A percentile compares a stretch with the other conserved stretches of the same genome.
Conservation (phyloP, 257 asterid genomes). For the Plantago elongata region DNA sequence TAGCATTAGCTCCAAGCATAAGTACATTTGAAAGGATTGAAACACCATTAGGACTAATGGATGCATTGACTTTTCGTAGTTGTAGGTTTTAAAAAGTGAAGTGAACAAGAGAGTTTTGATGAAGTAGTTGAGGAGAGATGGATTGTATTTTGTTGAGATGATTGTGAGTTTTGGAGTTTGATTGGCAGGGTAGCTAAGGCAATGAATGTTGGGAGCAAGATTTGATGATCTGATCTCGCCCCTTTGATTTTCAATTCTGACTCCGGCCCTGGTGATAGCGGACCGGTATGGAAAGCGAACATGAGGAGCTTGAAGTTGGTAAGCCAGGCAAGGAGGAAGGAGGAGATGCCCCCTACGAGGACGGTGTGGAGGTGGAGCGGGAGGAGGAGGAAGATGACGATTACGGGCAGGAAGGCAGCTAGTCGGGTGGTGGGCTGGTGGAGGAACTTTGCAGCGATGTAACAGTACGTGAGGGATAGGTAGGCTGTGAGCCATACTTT, state of each 20-base stretch:
- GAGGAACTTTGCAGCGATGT: not conserved
- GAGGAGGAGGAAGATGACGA: slow-evolving; percentile 46
- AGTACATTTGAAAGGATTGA: slow-evolving; percentile 31
- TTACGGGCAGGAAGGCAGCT: slow-evolving; percentile 47
- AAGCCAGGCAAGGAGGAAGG: slow-evolving; percentile 77
- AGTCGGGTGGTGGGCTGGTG: slow-evolving; percentile 19
- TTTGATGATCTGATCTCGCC: no score
- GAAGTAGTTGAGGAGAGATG: slow-evolving; percentile 28
- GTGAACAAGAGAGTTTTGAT: slow-evolving; percentile 43
- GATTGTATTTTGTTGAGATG: not conserved
- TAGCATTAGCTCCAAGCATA: slow-evolving; percentile 36
- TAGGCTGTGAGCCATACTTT: slow-evolving; percentile 6
- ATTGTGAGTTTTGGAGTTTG: slow-evolving; percentile 20
- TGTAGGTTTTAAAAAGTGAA: slow-evolving; percentile 34
- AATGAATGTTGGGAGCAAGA: slow-evolving; percentile 41
- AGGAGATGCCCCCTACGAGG: slow-evolving; percentile 49
- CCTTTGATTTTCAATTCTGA: no score
- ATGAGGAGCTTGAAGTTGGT: slow-evolving; percentile 64
- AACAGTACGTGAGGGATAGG: not conserved
- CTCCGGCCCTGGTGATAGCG: slow-evolving; percentile 26
- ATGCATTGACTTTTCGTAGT: slow-evolving; percentile 25
- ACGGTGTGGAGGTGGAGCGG: slow-evolving; percentile 53
- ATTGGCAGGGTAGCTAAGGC: slow-evolving; percentile 68
- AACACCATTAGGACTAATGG: slow-evolving; percentile 29
- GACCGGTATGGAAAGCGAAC: slow-evolving; percentile 52